phyloP scores from a whole-genome alignment of 768 basidiomycete species.

The Naganishia randhawae region DNA sequence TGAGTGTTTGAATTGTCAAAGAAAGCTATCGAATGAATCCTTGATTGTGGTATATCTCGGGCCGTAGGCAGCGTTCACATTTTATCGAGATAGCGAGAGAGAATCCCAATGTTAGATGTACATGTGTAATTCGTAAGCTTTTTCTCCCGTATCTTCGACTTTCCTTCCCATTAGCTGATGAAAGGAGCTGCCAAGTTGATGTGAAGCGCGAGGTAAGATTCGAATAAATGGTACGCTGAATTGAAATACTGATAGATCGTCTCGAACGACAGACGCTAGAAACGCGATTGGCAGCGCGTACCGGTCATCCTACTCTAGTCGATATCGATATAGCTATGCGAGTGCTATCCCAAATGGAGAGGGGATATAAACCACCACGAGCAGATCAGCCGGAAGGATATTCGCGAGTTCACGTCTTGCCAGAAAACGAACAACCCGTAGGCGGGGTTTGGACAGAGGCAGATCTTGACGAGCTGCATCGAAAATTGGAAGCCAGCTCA shows the following conservation, averaged over 20 bases:
- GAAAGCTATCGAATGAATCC: background rate
- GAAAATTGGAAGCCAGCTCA: slow-evolving; percentile 19
- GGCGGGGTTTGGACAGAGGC: slow-evolving; percentile 34
- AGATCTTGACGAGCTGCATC: slow-evolving; percentile 22
- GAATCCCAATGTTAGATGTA: slow-evolving; percentile 29
- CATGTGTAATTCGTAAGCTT: slow-evolving; percentile 26
- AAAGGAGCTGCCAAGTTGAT: slow-evolving; percentile 7
- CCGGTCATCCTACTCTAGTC: slow-evolving; percentile 43
- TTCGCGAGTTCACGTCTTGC: slow-evolving; percentile 34
- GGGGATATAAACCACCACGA: slow-evolving; percentile 35
- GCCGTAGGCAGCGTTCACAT: slow-evolving; percentile 43
- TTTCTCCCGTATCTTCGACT: background rate
- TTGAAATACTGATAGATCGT: background rate
- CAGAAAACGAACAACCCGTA: slow-evolving; percentile 32
- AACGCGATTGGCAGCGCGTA: slow-evolving; percentile 33
- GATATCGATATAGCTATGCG: slow-evolving; percentile 39
- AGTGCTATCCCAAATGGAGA: slow-evolving; percentile 42
- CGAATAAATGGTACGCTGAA: background rate
- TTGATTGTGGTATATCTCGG: background rate
- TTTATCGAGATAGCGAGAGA: slow-evolving; percentile 41
- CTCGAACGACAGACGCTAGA: slow-evolving; percentile 31
- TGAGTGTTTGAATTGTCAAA: slow-evolving; percentile 27
- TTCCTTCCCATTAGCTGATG: background rate
- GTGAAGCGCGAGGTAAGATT: slow-evolving; percentile 8
- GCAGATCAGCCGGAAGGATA: slow-evolving; percentile 41